Evolutionary conservation across 2,329 filamentous ascomycete genomes (phyloP).

Genomic region (Colletotrichum incanum): DNA sequence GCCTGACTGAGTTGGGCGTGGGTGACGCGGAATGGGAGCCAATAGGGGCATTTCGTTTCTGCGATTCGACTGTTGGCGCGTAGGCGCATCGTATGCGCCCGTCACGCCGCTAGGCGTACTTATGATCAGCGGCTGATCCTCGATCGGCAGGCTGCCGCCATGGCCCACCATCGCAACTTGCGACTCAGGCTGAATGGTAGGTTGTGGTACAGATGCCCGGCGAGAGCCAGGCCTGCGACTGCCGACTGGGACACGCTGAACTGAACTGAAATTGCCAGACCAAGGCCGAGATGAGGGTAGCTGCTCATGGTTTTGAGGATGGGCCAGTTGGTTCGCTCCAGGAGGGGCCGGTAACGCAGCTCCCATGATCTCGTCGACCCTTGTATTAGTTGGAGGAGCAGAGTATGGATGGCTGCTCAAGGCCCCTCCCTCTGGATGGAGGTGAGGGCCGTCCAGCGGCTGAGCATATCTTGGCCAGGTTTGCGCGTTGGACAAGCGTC

Average conservation of each 20-base stretch:
- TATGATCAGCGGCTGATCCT: slow-evolving; percentile 72
- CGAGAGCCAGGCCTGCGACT: slow-evolving; percentile 49
- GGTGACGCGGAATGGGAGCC: slow-evolving; percentile 68
- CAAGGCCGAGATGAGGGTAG: slow-evolving; percentile 58
- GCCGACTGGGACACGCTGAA: slow-evolving; percentile 59
- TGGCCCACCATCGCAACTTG: slow-evolving; percentile 38
- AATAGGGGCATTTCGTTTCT: slow-evolving; percentile 63
- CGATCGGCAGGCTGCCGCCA: slow-evolving; percentile 45
- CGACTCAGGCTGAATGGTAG: slow-evolving; percentile 34
- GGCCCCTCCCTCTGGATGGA: neutral
- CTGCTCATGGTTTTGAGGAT: slow-evolving; percentile 56
- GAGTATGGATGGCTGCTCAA: slow-evolving; percentile 58
- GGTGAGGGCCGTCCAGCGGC: slow-evolving; percentile 33
- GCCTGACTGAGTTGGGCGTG: slow-evolving; percentile 55
- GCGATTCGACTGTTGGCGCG: slow-evolving; percentile 51
- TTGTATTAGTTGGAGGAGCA: slow-evolving; percentile 54
- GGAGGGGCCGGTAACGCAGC: slow-evolving; percentile 57
- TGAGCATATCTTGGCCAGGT: slow-evolving; percentile 64
- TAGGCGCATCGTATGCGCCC: slow-evolving; percentile 66
- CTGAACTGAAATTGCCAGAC: slow-evolving; percentile 60
- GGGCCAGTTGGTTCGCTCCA: slow-evolving; percentile 57
- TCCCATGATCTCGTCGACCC: slow-evolving; percentile 52
- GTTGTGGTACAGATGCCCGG: slow-evolving; percentile 33
- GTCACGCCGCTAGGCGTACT: slow-evolving; percentile 71
- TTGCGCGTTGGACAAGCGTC: slow-evolving; percentile 54